These are phyloP conservation scores for Sesbania bispinosa DNA, from an alignment of 306 rosid genomes.

Conservation along the genomic window DNA sequence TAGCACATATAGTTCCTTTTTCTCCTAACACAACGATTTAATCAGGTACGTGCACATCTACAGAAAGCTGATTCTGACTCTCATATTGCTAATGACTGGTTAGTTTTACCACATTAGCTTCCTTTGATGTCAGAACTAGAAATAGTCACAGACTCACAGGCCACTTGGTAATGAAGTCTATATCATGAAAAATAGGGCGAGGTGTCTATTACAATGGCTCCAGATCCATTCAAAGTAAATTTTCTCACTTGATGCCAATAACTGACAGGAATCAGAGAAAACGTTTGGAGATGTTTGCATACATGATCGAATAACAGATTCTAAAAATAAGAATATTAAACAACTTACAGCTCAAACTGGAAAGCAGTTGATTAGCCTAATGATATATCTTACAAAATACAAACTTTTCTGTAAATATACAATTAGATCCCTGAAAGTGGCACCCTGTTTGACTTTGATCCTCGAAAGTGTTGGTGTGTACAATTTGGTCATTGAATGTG, in stretches of 20 bases:
- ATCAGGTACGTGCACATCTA: neutral
- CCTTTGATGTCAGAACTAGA: slow-evolving; percentile 13
- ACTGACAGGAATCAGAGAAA: slow-evolving; percentile 1
- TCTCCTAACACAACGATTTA: slow-evolving; percentile 14
- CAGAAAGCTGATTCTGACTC: neutral
- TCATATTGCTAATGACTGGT: neutral
- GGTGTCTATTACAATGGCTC: neutral
- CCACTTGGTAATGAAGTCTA: neutral
- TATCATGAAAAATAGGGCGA: neutral
- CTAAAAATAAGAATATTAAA: neutral
- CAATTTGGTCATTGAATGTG: no score
- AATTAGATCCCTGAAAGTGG: no score
- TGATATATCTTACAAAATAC: neutral
- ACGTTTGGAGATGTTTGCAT: neutral
- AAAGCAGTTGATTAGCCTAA: neutral
- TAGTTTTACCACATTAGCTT: neutral
- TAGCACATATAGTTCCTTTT: neutral
- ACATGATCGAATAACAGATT: neutral
- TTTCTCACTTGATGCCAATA: neutral
- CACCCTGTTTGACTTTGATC: no score
- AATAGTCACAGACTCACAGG: slow-evolving; percentile 1
- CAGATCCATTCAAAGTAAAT: neutral
- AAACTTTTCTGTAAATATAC: no score
- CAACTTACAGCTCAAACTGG: neutral
- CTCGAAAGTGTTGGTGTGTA: no score